These are phyloP conservation scores for Fusarium tricinctum DNA, from an alignment of 2,329 filamentous ascomycete species.

Conservation along the genomic window DNA sequence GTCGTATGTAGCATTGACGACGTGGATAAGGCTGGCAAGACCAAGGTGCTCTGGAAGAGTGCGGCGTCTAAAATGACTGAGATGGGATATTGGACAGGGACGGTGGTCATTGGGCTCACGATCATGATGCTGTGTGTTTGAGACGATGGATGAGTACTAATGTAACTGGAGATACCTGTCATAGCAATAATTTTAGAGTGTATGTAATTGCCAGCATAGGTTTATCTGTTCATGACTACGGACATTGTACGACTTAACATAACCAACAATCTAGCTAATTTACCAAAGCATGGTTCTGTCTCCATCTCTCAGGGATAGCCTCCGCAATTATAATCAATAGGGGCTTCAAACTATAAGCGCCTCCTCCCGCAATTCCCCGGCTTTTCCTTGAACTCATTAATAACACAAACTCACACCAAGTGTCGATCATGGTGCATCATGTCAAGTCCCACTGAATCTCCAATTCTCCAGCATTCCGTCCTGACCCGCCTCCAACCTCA, in stretches of 20 bases:
- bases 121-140: constrained; percentile 8
- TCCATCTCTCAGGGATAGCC: background rate
- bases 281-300: background rate
- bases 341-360: constrained; percentile 4
- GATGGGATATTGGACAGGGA: constrained; percentile 2
- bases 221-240: background rate
- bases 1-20: constrained; percentile 55
- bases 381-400: background rate
- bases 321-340: background rate
- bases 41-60: constrained; percentile 47
- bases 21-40: constrained; percentile 47
- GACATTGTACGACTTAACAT: too few species aligned
- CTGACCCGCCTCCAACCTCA: constrained; percentile 21
- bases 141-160: background rate
- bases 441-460: constrained; percentile 16
- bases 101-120: constrained; percentile 9
- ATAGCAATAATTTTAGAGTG: background rate
- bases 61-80: constrained; percentile 30
- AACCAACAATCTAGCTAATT: too few species aligned
- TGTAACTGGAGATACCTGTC: background rate
- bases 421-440: constrained; percentile 14
- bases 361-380: constrained; percentile 16
- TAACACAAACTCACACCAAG: constrained; percentile 15
- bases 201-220: background rate
- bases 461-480: constrained; percentile 15